Evolutionary conservation across 805 yeast species (phyloP), one percentile per base, ranked within the genome.

Genomic region (Suhomyces vadensis): DNA sequence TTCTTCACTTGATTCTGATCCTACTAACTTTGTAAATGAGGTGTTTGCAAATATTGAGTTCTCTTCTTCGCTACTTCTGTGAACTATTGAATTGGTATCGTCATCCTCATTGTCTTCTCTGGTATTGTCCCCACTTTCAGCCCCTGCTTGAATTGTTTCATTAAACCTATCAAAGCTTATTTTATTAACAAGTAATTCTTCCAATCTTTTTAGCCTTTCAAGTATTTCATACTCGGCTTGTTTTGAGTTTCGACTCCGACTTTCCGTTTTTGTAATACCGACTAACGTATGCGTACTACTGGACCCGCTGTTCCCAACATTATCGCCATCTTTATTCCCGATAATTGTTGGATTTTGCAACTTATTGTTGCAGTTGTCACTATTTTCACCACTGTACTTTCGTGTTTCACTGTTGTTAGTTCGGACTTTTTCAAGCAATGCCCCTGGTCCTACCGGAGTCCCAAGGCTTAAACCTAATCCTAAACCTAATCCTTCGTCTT

Each of bases 151-250:
- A 9, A 29, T 31, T 9, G 37, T 33, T 14, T 38, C 41, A 19
- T 38, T 38, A 35, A 38, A 38, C 20, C 41, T 38, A 26, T 38
- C 41, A n/a, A 38, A 23, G 29, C 33, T 23, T 9, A 39, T 14
- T 20, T 21, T 19, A 7, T 19, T 21, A 24, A 16, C 40, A 6
- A 49, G 21, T 23, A 52, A 23, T 35, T 24, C 26, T 31, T 59
- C 63, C 31, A 59, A 44, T 51, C 38, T n/a, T 11, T 23, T 35
- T 5, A 60, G 42, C 37, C 57, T 48, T 17, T 47, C 54, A 17
- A 58, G 25, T 20, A 60, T 49, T 11, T 51, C 56, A 29, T n/a
- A 9, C 14, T 29, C 33, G 16, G 9, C 10, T 14, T 14, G 11
- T 48, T 31, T 11, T 35, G 35, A 21, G 21, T 45, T 48, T 20